Evolutionary conservation across 2,329 filamentous ascomycete species (phyloP).

Genomic region (Neospermospora avenae): DNA sequence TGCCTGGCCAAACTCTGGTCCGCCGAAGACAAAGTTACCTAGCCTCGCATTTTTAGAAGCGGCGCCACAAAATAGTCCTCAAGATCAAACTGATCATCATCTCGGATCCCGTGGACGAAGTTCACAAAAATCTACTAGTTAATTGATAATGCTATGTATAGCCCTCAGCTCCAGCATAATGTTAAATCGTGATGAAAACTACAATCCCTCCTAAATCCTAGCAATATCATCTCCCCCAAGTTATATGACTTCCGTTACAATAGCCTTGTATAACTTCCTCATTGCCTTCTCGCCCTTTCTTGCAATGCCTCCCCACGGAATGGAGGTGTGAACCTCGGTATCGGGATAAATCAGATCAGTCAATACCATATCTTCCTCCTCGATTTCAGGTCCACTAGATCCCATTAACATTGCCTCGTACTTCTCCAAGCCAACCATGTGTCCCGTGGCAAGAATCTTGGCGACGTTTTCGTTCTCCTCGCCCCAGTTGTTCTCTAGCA

Average conservation of each 20-base stretch:
- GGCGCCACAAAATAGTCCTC: too few species aligned
- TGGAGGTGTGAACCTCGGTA: not conserved
- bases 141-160: not conserved
- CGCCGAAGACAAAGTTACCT: too few species aligned
- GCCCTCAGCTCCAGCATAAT: not conserved
- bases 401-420: slow-evolving; percentile 19
- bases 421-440: slow-evolving; percentile 22
- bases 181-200: not conserved
- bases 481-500: slow-evolving; percentile 22
- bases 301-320: slow-evolving; percentile 24
- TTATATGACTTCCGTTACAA: not conserved
- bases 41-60: too few species aligned
- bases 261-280: slow-evolving; percentile 21
- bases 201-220: not conserved
- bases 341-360: slow-evolving; percentile 13
- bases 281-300: slow-evolving; percentile 25
- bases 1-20: too few species aligned
- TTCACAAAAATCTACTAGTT: too few species aligned
- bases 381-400: slow-evolving; percentile 3
- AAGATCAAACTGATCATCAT: too few species aligned
- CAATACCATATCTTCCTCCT: slow-evolving; percentile 9
- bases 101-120: too few species aligned
- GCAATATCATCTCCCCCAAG: not conserved
- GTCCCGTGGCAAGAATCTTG: slow-evolving; percentile 22
- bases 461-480: slow-evolving; percentile 13